These are phyloP conservation scores for Aspergillus coremiiformis DNA, from an alignment of 495 filamentous ascomycete genomes.

Conservation along the genomic window DNA sequence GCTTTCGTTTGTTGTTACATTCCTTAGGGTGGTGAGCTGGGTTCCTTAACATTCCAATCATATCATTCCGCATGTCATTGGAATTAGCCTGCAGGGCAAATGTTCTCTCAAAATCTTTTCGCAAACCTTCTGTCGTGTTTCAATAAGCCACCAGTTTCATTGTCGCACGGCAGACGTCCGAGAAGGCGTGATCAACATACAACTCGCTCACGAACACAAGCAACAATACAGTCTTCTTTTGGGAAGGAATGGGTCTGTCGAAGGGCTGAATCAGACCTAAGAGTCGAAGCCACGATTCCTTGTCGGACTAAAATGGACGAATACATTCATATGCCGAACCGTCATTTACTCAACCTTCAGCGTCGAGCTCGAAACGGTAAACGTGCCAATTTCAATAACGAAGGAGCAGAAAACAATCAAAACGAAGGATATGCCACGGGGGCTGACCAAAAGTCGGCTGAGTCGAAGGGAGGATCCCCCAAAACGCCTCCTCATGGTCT, in stretches of 20 bases:
- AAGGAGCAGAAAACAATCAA: background rate
- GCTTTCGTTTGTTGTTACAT: slow-evolving; percentile 17
- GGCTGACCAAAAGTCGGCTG: background rate
- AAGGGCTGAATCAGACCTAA: slow-evolving; percentile 13
- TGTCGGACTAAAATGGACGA: slow-evolving; percentile 18
- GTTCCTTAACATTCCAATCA: slow-evolving; percentile 26
- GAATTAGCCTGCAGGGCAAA: background rate
- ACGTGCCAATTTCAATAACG: background rate
- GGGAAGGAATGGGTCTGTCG: slow-evolving; percentile 20
- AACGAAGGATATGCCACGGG: background rate
- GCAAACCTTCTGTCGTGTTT: background rate
- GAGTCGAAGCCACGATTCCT: slow-evolving; percentile 5
- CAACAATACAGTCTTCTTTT: background rate
- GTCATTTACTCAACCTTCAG: slow-evolving; percentile 31
- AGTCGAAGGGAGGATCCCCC: background rate
- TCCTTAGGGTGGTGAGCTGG: slow-evolving; percentile 22
- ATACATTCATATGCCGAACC: slow-evolving; percentile 25
- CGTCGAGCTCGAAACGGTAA: slow-evolving; percentile 18
- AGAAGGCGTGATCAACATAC: background rate
- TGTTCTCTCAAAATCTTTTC: background rate
- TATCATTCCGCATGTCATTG: slow-evolving; percentile 24
- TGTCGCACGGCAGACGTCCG: background rate
- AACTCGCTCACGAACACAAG: background rate
- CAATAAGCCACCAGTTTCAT: background rate
- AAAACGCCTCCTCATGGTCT: slow-evolving; percentile 1